phyloP scores from a whole-genome alignment of 805 yeast genomes.

The Yamadazyma philogaea region DNA sequence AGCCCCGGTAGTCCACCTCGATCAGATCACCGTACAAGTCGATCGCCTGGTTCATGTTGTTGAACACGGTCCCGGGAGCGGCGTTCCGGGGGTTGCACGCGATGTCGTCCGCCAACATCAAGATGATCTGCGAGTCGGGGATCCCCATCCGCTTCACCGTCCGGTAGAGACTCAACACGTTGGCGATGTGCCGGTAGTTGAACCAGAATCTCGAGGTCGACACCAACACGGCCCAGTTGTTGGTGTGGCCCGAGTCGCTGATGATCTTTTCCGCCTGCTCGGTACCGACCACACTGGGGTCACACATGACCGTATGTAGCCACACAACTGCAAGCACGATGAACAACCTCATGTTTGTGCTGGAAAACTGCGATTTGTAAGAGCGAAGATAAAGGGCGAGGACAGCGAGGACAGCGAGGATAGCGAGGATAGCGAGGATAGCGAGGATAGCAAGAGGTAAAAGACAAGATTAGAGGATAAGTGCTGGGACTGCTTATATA shows the following conservation, averaged over 20 bases:
- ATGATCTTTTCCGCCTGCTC: slow-evolving; percentile 24
- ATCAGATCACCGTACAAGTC: slow-evolving; percentile 93
- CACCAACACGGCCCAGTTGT: slow-evolving; percentile 83
- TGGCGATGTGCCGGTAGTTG: slow-evolving; percentile 97
- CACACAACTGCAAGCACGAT: not conserved
- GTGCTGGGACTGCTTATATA: too few species aligned
- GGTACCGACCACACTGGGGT: slow-evolving; percentile 10
- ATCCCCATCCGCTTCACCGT: slow-evolving; percentile 95
- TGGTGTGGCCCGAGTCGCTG: slow-evolving; percentile 50
- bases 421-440: too few species aligned
- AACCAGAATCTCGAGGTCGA: slow-evolving; percentile 98
- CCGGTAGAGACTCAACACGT: slow-evolving; percentile 88
- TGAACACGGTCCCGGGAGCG: slow-evolving; percentile 93
- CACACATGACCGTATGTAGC: not conserved
- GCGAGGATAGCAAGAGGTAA: too few species aligned
- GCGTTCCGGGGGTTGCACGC: slow-evolving; percentile 96
- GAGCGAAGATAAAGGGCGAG: not conserved
- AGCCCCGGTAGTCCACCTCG: slow-evolving; percentile 96
- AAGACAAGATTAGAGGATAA: too few species aligned
- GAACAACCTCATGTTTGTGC: too few species aligned
- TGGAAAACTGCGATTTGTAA: not conserved
- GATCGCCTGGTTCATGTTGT: slow-evolving; percentile 85
- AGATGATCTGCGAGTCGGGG: slow-evolving; percentile 94
- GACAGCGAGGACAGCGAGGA: not conserved
- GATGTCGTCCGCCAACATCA: slow-evolving; percentile 95